Base-by-base conservation (phyloP, 441 rosid genomes). In the Pelargonium citronellum region DNA sequence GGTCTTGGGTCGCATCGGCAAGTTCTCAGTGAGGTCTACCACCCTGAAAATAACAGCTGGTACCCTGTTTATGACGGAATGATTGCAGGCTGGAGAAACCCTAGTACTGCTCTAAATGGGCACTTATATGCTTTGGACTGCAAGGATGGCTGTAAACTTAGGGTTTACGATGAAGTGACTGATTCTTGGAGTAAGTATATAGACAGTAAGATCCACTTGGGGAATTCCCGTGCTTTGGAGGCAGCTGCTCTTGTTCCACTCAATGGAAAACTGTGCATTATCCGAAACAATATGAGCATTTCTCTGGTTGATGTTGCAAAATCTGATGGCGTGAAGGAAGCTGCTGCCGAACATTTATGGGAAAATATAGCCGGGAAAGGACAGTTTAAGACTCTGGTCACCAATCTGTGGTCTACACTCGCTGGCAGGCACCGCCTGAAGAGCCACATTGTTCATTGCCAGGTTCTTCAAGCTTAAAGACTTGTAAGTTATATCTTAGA, bases 41-140 rank as follows among this genome's bases (percentile, higher is more conserved):
- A 73, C n/a, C 88, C 85, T 0, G 86, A 79, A 61, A 76, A 71
- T 1, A 81, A 85, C 68, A 77, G 71, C 46, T 85, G 88, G 88
- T 57, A 60, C 74, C 88, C 82, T 0, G 82, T 83, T 27, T 81
- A 79, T 5, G 79, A 83, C 61, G 88, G 86, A 30, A 85, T 85
- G 82, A 85, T 85, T 1, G 66, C 86, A 5, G 88, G 86, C 64
- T 85, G 88, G 88, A 79, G 85, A 68, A 83, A 83, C 77, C 88
- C 85, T 5, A 76, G 86, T 64, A 66, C 82, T 60, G 76, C 83
- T 16, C 63, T 85, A 12, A 79, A 83, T 15, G 81, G 83, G 15
- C 74, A 75, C 67, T 84, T 85, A 20, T 85, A 85, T 60, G 85
- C 86, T n/a, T 73, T 83, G 70, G 88, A 81, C 44, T 85, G 88